Evolutionary conservation across 2,329 filamentous ascomycete genomes (phyloP).

Genomic region (Trichoderma brevicompactum): DNA sequence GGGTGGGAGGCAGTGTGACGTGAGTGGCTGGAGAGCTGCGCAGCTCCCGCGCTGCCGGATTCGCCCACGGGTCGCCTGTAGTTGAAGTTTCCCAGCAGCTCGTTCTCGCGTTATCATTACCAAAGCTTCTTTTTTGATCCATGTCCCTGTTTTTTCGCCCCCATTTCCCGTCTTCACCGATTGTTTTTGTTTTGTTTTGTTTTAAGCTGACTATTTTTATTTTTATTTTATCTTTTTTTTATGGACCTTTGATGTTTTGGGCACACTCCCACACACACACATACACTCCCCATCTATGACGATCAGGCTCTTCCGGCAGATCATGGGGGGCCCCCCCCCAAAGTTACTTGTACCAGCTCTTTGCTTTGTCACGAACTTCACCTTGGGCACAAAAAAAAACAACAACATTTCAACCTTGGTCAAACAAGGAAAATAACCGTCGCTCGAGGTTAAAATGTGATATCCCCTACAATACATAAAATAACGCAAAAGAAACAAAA

Average conservation of each 20-base stretch:
- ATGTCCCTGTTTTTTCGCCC: neutral
- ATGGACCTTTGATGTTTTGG: neutral
- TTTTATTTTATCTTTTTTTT: neutral
- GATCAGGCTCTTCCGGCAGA: neutral
- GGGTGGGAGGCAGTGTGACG: slow-evolving; percentile 19
- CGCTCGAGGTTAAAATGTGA: too few species aligned
- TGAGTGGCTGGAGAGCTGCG: slow-evolving; percentile 21
- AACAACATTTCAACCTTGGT: too few species aligned
- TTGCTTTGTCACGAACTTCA: too few species aligned
- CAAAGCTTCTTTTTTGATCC: neutral
- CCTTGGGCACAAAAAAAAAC: too few species aligned
- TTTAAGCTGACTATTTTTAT: too few species aligned
- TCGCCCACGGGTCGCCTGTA: neutral
- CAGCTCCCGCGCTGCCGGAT: neutral
- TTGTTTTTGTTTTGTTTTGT: neutral
- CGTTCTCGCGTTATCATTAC: neutral
- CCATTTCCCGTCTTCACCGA: neutral
- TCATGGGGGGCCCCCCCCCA: too few species aligned
- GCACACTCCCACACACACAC: neutral
- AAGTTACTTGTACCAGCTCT: too few species aligned
- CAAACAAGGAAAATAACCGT: neutral
- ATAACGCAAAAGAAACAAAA: too few species aligned
- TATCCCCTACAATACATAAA: too few species aligned
- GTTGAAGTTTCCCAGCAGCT: neutral
- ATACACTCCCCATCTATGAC: slow-evolving; percentile 3